phyloP scores from a whole-genome alignment of 2,329 filamentous ascomycete genomes.

The Domatiomyces catenatus region DNA sequence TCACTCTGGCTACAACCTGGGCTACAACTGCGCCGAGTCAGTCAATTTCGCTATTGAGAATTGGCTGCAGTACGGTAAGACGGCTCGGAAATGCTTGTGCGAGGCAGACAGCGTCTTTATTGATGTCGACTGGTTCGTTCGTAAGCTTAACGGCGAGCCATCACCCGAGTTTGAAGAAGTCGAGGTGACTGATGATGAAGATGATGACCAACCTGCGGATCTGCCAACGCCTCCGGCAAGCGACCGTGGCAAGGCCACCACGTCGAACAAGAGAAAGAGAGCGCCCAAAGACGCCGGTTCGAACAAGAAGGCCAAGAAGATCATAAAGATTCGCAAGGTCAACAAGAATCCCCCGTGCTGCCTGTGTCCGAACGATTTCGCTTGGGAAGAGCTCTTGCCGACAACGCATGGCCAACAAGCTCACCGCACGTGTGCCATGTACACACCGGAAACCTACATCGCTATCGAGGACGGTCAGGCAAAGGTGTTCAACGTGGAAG shows the following conservation, averaged over 20 bases:
- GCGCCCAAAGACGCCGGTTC: conserved; percentile 22
- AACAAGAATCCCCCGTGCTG: conserved; percentile 48
- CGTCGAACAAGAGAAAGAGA: conserved; percentile 53
- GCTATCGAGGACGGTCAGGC: conserved; percentile 56
- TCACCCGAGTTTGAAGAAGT: conserved; percentile 36
- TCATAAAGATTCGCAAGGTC: conserved; percentile 58
- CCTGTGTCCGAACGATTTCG: conserved; percentile 80
- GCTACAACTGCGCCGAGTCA: conserved; percentile 96
- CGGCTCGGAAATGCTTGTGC: conserved; percentile 93
- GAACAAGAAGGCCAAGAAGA: conserved; percentile 53
- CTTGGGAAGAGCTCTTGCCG: conserved; percentile 63
- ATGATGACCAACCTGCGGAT: conserved; percentile 48
- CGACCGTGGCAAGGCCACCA: conserved; percentile 48
- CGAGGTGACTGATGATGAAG: conserved; percentile 46
- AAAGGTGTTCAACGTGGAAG: conserved; percentile 60
- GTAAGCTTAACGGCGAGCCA: conserved; percentile 73
- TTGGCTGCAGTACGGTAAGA: conserved; percentile 87
- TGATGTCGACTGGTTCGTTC: conserved; percentile 88
- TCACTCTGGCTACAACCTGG: conserved; percentile 92
- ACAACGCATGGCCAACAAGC: conserved; percentile 80
- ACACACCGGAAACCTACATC: conserved; percentile 83
- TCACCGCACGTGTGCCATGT: conserved; percentile 76
- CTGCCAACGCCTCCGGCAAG: conserved; percentile 66
- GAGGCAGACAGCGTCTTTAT: conserved; percentile 98
- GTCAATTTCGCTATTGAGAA: conserved; percentile 95